phyloP scores from a whole-genome alignment of 1,284 basidiomycete genomes.

The Ganoderma sinense region DNA sequence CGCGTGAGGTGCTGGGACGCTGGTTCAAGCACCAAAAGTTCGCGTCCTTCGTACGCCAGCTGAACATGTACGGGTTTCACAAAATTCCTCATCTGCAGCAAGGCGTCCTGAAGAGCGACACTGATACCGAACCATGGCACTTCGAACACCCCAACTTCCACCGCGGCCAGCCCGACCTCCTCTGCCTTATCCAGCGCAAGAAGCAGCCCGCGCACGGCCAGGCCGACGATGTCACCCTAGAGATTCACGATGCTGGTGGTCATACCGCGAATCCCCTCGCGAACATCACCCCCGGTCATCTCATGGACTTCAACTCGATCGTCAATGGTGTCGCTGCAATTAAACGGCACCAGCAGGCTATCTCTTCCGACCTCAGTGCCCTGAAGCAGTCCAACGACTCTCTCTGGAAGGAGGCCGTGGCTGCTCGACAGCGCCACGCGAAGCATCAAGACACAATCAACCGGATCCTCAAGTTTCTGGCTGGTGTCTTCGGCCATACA shows the following conservation, averaged over 20 bases:
- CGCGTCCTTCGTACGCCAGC: constrained; percentile 92
- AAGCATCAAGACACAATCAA: constrained; percentile 98
- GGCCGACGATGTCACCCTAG: constrained; percentile 37
- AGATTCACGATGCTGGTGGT: constrained; percentile 34
- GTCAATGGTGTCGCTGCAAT: constrained; percentile 88
- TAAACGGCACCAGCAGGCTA: constrained; percentile 90
- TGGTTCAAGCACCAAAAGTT: constrained; percentile 99
- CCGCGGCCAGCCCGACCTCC: constrained; percentile 88
- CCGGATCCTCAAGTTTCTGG: constrained; percentile 93
- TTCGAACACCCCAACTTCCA: constrained; percentile 93
- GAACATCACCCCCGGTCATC: constrained; percentile 51
- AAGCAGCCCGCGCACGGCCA: constrained; percentile 52
- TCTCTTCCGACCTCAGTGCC: constrained; percentile 88
- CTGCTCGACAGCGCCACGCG: constrained; percentile 82
- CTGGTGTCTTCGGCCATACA: constrained; percentile 86
- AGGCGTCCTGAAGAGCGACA: constrained; percentile 86
- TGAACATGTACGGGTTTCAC: constrained; percentile 98
- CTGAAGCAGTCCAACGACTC: constrained; percentile 90
- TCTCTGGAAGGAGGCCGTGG: constrained; percentile 92
- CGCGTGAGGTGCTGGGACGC: constrained; percentile 87
- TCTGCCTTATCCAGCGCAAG: constrained; percentile 89
- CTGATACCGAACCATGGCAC: constrained; percentile 91
- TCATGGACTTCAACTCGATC: constrained; percentile 80
- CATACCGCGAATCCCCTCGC: constrained; percentile 28
- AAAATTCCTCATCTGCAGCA: constrained; percentile 97